Evolutionary conservation across 2,329 filamentous ascomycete genomes (phyloP).

Genomic region (Sporothrix brasiliensis): DNA sequence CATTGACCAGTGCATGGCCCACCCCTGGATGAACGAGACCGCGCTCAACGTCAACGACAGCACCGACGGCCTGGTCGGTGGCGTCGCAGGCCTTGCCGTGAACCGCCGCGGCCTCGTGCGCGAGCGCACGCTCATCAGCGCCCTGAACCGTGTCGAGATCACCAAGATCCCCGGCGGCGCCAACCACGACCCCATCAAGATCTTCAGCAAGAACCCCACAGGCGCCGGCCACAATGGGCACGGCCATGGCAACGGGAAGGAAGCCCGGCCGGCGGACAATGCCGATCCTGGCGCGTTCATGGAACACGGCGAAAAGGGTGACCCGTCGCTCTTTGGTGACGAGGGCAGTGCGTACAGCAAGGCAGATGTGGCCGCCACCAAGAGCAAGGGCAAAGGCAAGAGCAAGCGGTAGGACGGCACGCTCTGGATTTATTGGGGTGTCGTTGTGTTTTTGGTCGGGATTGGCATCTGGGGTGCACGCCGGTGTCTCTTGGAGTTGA

Average conservation of each 20-base stretch:
- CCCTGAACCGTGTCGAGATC: conserved; percentile 72
- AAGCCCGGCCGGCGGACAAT: conserved; percentile 68
- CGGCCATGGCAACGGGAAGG: conserved; percentile 48
- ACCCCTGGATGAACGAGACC: conserved; percentile 80
- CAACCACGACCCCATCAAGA: conserved; percentile 65
- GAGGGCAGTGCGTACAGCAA: conserved; percentile 59
- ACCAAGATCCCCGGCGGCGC: conserved; percentile 58
- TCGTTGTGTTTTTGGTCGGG: background rate
- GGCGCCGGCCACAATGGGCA: background rate
- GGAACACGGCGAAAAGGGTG: conserved; percentile 81
- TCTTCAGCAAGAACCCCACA: conserved; percentile 67
- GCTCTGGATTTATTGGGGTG: background rate
- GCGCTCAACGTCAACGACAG: conserved; percentile 72
- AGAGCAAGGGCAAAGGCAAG: conserved; percentile 37
- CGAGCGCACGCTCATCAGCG: conserved; percentile 82
- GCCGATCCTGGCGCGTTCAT: conserved; percentile 77
- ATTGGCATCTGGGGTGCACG: background rate
- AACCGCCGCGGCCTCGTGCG: conserved; percentile 76
- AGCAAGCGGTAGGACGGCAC: conserved; percentile 30
- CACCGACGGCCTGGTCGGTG: conserved; percentile 89
- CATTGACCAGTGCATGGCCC: conserved; percentile 85
- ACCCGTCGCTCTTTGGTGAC: conserved; percentile 73
- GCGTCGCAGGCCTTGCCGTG: conserved; percentile 79
- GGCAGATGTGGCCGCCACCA: conserved; percentile 43
- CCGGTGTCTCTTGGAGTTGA: too few species aligned